Evolutionary conservation across 2,329 filamentous ascomycete species (phyloP).

Genomic region (Sporothrix mexicana): DNA sequence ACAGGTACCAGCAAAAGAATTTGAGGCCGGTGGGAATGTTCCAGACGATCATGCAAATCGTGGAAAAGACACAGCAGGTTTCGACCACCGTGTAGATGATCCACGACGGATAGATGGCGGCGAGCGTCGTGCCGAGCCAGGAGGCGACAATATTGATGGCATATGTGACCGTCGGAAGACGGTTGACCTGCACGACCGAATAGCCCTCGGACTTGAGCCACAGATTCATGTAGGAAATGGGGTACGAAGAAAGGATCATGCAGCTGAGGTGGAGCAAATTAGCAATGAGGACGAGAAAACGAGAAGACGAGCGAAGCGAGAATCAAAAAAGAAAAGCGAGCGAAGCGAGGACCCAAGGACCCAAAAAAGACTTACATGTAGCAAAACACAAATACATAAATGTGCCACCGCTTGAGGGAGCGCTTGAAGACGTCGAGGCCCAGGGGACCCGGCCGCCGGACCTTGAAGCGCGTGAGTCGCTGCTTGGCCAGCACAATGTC

Average conservation of each 20-base stretch:
- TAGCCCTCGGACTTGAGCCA: conserved; percentile 59
- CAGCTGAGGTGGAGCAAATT: conserved; percentile 38
- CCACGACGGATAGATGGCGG: conserved; percentile 58
- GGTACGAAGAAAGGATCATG: conserved; percentile 55
- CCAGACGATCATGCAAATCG: conserved; percentile 56
- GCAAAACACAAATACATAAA: conserved; percentile 55
- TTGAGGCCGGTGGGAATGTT: conserved; percentile 56
- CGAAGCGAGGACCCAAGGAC: background rate
- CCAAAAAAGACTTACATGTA: conserved; percentile 52
- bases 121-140: conserved; percentile 57
- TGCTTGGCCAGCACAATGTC: conserved; percentile 49
- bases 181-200: conserved; percentile 55
- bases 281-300: background rate
- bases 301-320: background rate
- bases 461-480: conserved; percentile 42
- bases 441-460: conserved; percentile 50
- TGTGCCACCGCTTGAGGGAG: conserved; percentile 56
- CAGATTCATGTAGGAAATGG: conserved; percentile 56
- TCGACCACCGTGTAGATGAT: conserved; percentile 53
- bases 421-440: conserved; percentile 52
- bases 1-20: conserved; percentile 53
- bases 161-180: conserved; percentile 55
- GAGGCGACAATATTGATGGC: conserved; percentile 56
- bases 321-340: background rate
- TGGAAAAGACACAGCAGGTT: conserved; percentile 49